phyloP scores from a whole-genome alignment of 441 rosid species.

The Isatis lusitanica region DNA sequence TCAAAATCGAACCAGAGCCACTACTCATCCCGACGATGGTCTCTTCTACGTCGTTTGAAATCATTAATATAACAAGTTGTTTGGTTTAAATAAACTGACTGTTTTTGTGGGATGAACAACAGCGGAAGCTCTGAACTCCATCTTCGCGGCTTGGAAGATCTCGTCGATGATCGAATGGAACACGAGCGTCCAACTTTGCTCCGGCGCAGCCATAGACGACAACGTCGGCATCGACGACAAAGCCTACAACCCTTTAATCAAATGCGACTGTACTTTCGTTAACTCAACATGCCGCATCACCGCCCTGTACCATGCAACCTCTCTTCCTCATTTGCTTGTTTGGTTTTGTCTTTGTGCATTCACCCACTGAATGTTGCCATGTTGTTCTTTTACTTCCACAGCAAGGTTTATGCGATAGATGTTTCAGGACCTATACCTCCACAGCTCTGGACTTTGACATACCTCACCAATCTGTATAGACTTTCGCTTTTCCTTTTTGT shows the following conservation, averaged over 20 bases:
- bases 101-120: conserved; percentile 26
- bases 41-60: neutral
- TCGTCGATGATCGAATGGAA: conserved; percentile 45
- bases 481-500: conserved; percentile 3
- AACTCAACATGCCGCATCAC: conserved; percentile 55
- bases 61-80: neutral
- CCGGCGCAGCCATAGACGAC: conserved; percentile 45
- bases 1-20: neutral
- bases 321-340: neutral
- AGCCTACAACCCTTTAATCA: conserved; percentile 49
- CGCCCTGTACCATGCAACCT: conserved; percentile 37
- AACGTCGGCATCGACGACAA: conserved; percentile 20
- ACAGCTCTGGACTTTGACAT: conserved; percentile 53
- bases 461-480: conserved; percentile 55
- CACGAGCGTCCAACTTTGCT: conserved; percentile 55
- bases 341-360: neutral
- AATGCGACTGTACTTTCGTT: conserved; percentile 47
- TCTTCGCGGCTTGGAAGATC: conserved; percentile 51
- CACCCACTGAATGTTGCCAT: neutral
- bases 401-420: conserved; percentile 46
- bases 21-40: conserved; percentile 26
- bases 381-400: neutral
- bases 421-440: conserved; percentile 52
- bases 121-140: conserved; percentile 50
- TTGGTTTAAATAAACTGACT: neutral